phyloP scores from a whole-genome alignment of 768 basidiomycete genomes.

The Macrolepiota dolichaula region DNA sequence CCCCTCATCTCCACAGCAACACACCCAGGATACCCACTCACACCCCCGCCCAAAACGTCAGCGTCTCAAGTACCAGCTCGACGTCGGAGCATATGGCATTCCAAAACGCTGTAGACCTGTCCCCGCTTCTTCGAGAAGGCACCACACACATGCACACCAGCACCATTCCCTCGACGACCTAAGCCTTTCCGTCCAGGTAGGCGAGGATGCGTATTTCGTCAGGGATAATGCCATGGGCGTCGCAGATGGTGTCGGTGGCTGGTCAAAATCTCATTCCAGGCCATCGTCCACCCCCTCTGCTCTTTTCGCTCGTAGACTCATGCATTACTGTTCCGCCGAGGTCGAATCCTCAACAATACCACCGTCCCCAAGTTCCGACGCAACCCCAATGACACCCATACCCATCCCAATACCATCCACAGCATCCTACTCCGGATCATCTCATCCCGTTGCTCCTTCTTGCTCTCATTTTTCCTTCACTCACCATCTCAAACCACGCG shows the following conservation, averaged over 20 bases:
- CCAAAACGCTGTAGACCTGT: conserved; percentile 49
- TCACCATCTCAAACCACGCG: conserved; percentile 22
- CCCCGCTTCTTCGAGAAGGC: conserved; percentile 15
- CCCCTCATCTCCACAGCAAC: conserved; percentile 24
- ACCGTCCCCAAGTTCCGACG: neutral
- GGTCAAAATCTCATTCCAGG: conserved; percentile 45
- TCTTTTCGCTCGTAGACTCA: conserved; percentile 73
- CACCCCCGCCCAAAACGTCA: conserved; percentile 23
- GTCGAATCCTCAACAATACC: conserved; percentile 26
- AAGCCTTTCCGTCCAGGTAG: conserved; percentile 70
- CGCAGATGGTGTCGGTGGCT: conserved; percentile 94
- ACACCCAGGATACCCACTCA: conserved; percentile 23
- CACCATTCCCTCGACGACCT: conserved; percentile 23
- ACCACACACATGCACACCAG: conserved; percentile 15
- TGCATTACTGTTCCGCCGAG: conserved; percentile 81
- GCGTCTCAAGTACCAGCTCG: conserved; percentile 44
- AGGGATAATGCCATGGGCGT: conserved; percentile 87
- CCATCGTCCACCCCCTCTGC: conserved; percentile 36
- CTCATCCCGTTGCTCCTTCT: conserved; percentile 14
- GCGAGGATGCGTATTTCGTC: conserved; percentile 90
- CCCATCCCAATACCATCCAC: conserved; percentile 11
- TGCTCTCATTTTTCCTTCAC: conserved; percentile 22
- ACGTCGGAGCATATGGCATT: conserved; percentile 83
- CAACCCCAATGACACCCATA: conserved; percentile 13
- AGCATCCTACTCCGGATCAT: conserved; percentile 3